Conservation (phyloP, 1,284 basidiomycete genomes). For the Pseudozyma thailandica region DNA sequence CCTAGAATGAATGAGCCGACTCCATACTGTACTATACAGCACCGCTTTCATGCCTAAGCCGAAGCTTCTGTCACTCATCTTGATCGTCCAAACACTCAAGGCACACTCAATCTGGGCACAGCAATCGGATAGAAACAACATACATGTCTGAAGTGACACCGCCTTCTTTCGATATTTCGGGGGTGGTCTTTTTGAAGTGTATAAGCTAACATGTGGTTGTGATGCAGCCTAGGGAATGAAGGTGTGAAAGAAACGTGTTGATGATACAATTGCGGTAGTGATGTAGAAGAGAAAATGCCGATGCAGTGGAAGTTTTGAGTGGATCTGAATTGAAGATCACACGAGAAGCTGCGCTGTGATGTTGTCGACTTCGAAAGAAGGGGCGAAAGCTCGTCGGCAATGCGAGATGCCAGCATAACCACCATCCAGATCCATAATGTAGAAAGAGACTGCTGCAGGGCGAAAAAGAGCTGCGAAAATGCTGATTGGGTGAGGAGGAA, state of each 20-base stretch:
- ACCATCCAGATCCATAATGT: slow-evolving; percentile 7
- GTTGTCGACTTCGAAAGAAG: slow-evolving; percentile 47
- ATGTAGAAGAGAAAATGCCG: slow-evolving; percentile 14
- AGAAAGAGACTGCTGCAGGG: slow-evolving; percentile 28
- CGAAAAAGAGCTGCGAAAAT: not conserved
- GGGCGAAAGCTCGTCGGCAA: slow-evolving; percentile 46
- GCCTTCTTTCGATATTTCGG: slow-evolving; percentile 54
- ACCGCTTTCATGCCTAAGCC: no score
- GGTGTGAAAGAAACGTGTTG: slow-evolving; percentile 21
- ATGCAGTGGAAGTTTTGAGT: slow-evolving; percentile 17
- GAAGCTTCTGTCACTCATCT: no score
- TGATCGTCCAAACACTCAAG: no score
- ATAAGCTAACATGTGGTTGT: slow-evolving; percentile 7
- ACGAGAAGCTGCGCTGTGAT: slow-evolving; percentile 16
- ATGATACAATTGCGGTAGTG: slow-evolving; percentile 49
- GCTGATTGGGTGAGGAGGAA: slow-evolving; percentile 12
- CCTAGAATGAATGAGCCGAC: no score
- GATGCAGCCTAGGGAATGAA: slow-evolving; percentile 1
- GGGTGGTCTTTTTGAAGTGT: slow-evolving; percentile 17
- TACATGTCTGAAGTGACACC: slow-evolving; percentile 40
- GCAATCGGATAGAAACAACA: slow-evolving; percentile 21
- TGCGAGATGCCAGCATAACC: slow-evolving; percentile 11
- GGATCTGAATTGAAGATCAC: slow-evolving; percentile 1
- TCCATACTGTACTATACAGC: no score
- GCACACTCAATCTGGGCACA: not conserved